These are phyloP conservation scores for Tausonia pullulans DNA, from an alignment of 1,284 basidiomycete species.

Conservation along the genomic window DNA sequence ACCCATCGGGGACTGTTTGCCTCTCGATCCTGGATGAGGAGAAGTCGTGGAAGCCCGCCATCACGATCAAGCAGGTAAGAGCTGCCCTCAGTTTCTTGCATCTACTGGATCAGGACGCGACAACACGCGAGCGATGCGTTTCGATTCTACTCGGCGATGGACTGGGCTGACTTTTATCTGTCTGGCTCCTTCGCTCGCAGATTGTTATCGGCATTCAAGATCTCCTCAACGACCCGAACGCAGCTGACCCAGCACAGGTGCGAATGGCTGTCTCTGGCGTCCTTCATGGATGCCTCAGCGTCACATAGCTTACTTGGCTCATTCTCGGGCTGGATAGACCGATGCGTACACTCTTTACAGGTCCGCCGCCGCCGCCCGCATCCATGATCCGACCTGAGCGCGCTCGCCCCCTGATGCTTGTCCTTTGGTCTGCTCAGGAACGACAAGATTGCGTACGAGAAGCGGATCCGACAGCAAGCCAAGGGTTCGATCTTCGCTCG, in stretches of 20 bases:
- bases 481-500: conserved; percentile 34
- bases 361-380: conserved; percentile 41
- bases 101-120: background rate
- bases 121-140: background rate
- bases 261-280: background rate
- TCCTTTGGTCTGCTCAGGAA: conserved; percentile 45
- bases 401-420: background rate
- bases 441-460: conserved; percentile 81
- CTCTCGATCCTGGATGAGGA: conserved; percentile 97
- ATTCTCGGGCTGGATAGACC: background rate
- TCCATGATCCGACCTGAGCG: background rate
- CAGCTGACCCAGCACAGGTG: conserved; percentile 88
- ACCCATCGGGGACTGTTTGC: conserved; percentile 96
- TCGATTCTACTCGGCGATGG: background rate
- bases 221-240: conserved; percentile 84
- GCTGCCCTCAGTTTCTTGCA: background rate
- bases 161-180: background rate
- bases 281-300: too few species aligned
- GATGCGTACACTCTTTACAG: conserved; percentile 98
- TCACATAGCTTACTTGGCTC: too few species aligned
- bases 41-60: conserved; percentile 97
- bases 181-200: conserved; percentile 36
- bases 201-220: conserved; percentile 93
- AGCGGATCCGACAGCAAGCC: conserved; percentile 65
- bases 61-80: conserved; percentile 90